These are phyloP conservation scores for Byssothecium circinans DNA, from an alignment of 2,329 filamentous ascomycete species.

Conservation along the genomic window DNA sequence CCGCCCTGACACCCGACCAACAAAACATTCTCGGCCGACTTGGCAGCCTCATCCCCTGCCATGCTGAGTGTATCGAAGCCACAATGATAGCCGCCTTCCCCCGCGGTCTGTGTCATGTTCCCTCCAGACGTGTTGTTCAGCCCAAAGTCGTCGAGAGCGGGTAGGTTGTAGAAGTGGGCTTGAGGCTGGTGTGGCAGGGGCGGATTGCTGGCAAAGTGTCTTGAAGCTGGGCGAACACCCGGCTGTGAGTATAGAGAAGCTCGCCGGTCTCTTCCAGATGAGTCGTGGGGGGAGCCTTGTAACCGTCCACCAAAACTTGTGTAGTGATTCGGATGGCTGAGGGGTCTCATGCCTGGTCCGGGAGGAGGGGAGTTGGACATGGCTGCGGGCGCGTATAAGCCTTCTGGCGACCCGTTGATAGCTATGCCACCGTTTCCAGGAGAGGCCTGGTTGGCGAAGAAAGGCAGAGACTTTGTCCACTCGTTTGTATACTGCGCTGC, in stretches of 20 bases:
- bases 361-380: slow-evolving; percentile 45
- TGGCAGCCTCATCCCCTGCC: slow-evolving; percentile 49
- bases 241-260: slow-evolving; percentile 58
- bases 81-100: slow-evolving; percentile 74
- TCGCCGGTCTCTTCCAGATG: slow-evolving; percentile 45
- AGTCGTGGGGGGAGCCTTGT: slow-evolving; percentile 36
- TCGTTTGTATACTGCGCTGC: slow-evolving; percentile 47
- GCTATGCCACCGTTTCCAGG: slow-evolving; percentile 45
- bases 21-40: slow-evolving; percentile 62
- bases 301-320: slow-evolving; percentile 46
- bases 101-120: slow-evolving; percentile 56
- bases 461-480: slow-evolving; percentile 51
- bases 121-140: slow-evolving; percentile 51
- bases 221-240: slow-evolving; percentile 44
- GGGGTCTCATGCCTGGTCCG: slow-evolving; percentile 30
- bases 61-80: slow-evolving; percentile 71
- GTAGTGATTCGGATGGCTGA: slow-evolving; percentile 53
- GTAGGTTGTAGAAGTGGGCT: slow-evolving; percentile 74
- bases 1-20: slow-evolving; percentile 80
- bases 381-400: slow-evolving; percentile 42
- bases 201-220: slow-evolving; percentile 55
- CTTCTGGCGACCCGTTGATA: slow-evolving; percentile 49
- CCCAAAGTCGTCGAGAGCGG: slow-evolving; percentile 71
- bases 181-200: slow-evolving; percentile 75
- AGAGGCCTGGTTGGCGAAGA: slow-evolving; percentile 46